These are phyloP conservation scores for Paramecium pentaurelia DNA, from an alignment of 73 alveolate species.

Conservation along the genomic window DNA sequence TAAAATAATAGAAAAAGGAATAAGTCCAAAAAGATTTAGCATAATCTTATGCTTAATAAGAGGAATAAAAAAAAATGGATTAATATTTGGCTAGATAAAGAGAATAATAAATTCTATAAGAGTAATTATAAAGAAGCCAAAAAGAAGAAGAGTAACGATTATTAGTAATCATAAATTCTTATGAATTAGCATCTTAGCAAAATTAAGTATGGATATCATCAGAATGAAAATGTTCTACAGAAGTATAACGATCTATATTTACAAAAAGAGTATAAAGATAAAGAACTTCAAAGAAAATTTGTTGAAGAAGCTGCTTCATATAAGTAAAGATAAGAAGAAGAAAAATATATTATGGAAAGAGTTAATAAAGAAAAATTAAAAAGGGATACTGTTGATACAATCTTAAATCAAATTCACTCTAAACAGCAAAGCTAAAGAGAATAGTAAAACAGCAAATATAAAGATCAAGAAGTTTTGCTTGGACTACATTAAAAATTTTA, in stretches of 20 bases:
- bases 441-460: neutral
- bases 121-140: neutral
- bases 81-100: neutral
- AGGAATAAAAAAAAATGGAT: neutral
- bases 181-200: neutral
- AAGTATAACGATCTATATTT: neutral
- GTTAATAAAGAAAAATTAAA: neutral
- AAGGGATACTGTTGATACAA: neutral
- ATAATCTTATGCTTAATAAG: neutral
- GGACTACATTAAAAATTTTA: neutral
- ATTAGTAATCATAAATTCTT: neutral
- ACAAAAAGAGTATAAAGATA: neutral
- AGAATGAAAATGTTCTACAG: neutral
- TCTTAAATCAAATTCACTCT: neutral
- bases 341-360: neutral
- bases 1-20: neutral
- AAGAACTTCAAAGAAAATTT: neutral
- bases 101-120: neutral
- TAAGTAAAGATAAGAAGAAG: neutral
- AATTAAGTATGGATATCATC: neutral
- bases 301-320: conserved; percentile 26
- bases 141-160: neutral
- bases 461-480: neutral
- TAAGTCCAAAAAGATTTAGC: neutral
- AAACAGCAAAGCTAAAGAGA: neutral